Base-by-base conservation (phyloP, 805 yeast species). In the Saturnispora sekii region DNA sequence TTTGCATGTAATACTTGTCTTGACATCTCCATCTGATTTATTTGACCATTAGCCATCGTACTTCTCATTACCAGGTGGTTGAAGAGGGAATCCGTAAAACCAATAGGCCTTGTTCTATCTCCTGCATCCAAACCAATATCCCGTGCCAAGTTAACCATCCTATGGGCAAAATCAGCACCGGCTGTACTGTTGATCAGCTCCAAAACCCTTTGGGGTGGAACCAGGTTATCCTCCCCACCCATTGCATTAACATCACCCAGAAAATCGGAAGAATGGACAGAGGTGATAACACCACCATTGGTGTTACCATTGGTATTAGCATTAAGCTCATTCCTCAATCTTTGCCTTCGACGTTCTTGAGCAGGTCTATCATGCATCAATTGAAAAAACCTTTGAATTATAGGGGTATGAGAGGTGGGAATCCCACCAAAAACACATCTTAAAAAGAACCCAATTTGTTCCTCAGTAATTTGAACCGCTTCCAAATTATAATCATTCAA, bases 351-450 rank as follows among this genome's bases (percentile, higher is more conserved):
- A 15, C 52, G 38, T 34, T 40, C 33, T 38, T 45, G 42, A 8
- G 41, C 51, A 7, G 55, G 49, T 40, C 52, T 47, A 33, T 41
- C 46, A 38, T 54, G 53, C 48, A 53, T 48, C 38, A 57, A 35
- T 40, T 59, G 62, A 49, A 60, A 61, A 45, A 62, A 60, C 39
- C 64, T 43, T 47, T 62, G 64, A 28, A 60, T 53, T 32, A 59
- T 47, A 15, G 64, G 61, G 11, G 58, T 53, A 40, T 60, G 59
- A 31, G 54, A 58, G 14, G 56, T 55, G 28, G 62, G 63, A 6
- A 59, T 47, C 15, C 62, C 52, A 2, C 56, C 51, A 43, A 61
- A 58, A 3, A 61, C 61, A 47, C 60, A 53, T 37, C 58, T 51
- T 9, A 61, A 59, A 51, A 61, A 61, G n/a, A 53, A 40, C n/a